phyloP scores from a whole-genome alignment of 768 basidiomycete genomes.

The Rhodotorula babjevae region DNA sequence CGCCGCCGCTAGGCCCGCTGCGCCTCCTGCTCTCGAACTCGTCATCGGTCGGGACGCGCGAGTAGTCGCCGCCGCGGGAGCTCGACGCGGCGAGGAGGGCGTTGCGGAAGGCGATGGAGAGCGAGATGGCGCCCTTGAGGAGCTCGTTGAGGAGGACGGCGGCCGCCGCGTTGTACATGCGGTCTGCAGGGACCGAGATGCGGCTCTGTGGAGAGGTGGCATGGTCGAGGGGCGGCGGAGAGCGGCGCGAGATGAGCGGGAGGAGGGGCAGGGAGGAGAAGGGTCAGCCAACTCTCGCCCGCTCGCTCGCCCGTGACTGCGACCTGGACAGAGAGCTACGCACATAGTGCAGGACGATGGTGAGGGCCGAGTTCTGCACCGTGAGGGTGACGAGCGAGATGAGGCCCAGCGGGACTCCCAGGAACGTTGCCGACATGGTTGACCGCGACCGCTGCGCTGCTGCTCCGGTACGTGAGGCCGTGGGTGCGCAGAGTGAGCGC shows the following conservation, averaged over 20 bases:
- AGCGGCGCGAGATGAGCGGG: too few relatives aligned
- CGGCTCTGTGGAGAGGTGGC: conserved; percentile 22
- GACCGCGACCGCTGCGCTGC: not conserved
- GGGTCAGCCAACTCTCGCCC: not conserved
- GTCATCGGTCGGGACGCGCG: conserved; percentile 12
- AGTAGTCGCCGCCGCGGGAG: not conserved
- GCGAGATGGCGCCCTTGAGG: conserved; percentile 81
- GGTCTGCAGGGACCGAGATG: conserved; percentile 22
- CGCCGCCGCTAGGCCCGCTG: too few relatives aligned
- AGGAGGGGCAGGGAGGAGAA: too few relatives aligned
- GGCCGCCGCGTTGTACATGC: conserved; percentile 76
- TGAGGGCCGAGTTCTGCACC: conserved; percentile 86
- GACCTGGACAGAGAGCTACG: conserved; percentile 52
- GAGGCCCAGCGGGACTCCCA: conserved; percentile 65
- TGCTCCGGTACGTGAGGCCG: too few relatives aligned
- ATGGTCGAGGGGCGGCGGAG: not conserved
- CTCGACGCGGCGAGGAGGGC: conserved; percentile 7
- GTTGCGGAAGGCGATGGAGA: conserved; percentile 60
- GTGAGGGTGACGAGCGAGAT: conserved; percentile 88
- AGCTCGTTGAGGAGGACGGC: conserved; percentile 93
- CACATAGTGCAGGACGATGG: conserved; percentile 95
- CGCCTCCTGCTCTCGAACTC: not conserved
- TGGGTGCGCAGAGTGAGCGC: too few relatives aligned
- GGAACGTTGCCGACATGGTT: not conserved
- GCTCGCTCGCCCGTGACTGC: not conserved